Percentiles rank a stretch among this genome's conserved stretches.
phyloP scores from a whole-genome alignment of 768 basidiomycete species.

The Gloeopeniophorella convolvens region DNA sequence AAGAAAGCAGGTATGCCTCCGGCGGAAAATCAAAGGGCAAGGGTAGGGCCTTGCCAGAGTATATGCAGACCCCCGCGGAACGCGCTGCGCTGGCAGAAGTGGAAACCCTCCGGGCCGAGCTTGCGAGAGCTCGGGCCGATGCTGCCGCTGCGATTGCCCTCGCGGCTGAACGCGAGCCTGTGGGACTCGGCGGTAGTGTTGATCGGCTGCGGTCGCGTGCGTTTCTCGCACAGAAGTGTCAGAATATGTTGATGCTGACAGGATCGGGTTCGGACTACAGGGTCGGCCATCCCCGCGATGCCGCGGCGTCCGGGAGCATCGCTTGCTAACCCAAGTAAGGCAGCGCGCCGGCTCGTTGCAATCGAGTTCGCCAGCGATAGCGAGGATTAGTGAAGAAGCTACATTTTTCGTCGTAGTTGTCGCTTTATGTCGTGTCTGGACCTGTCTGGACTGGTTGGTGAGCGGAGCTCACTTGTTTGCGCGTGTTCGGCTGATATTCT shows the following conservation, averaged over 20 bases:
- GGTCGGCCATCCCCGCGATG: not conserved
- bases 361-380: constrained; percentile 15
- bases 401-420: too few species aligned
- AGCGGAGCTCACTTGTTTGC: too few species aligned
- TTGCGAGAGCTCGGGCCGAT: constrained; percentile 5
- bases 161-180: constrained; percentile 4
- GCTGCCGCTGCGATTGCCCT: constrained; percentile 2
- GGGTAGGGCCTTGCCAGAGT: not conserved
- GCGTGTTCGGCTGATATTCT: too few species aligned
- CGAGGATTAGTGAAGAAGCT: not conserved
- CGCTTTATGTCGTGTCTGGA: too few species aligned
- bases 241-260: too few species aligned
- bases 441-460: too few species aligned
- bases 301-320: constrained; percentile 12
- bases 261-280: too few species aligned
- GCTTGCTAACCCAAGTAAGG: constrained; percentile 14
- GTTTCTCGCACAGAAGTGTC: not conserved
- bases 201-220: constrained; percentile 10
- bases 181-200: constrained; percentile 3
- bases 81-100: not conserved
- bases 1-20: not conserved
- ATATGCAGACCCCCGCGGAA: not conserved
- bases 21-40: not conserved
- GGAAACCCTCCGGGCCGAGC: constrained; percentile 6
- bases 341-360: constrained; percentile 8